Conservation (phyloP, 2,329 filamentous ascomycete genomes). For the Nannizzia gypsea region DNA sequence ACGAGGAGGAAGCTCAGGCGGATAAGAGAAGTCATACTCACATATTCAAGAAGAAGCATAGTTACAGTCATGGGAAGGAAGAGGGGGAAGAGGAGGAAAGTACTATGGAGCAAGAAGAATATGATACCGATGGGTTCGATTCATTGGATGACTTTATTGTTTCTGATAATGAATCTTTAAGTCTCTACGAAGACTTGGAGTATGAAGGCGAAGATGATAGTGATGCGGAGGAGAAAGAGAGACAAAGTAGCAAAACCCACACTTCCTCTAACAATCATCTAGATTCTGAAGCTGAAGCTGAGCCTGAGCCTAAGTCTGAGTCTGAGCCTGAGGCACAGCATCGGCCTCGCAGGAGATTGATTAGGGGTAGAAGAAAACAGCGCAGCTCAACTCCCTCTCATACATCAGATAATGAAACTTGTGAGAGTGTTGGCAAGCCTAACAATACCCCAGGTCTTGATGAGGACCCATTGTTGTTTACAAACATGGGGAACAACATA, state of each 20-base stretch:
- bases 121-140: constrained; percentile 22
- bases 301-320: background rate
- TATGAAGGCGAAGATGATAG: background rate
- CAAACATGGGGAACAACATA: background rate
- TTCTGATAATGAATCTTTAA: constrained; percentile 30
- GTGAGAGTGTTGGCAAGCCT: background rate
- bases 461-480: background rate
- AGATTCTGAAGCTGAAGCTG: background rate
- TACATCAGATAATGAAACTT: background rate
- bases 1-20: background rate
- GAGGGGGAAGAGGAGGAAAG: background rate
- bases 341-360: constrained; percentile 22
- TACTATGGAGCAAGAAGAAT: constrained; percentile 13
- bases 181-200: constrained; percentile 24
- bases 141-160: constrained; percentile 33
- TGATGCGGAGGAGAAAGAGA: constrained; percentile 17
- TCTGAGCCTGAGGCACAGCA: background rate
- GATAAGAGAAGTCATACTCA: background rate
- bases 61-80: background rate
- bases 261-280: constrained; percentile 11
- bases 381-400: background rate
- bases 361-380: constrained; percentile 23
- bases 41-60: background rate
- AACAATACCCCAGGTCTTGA: background rate
- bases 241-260: constrained; percentile 18